Evolutionary conservation across 129 eudicot genomes (phyloP), one percentile per base, ranked within the genome.

Genomic region (Apium graveolens): DNA sequence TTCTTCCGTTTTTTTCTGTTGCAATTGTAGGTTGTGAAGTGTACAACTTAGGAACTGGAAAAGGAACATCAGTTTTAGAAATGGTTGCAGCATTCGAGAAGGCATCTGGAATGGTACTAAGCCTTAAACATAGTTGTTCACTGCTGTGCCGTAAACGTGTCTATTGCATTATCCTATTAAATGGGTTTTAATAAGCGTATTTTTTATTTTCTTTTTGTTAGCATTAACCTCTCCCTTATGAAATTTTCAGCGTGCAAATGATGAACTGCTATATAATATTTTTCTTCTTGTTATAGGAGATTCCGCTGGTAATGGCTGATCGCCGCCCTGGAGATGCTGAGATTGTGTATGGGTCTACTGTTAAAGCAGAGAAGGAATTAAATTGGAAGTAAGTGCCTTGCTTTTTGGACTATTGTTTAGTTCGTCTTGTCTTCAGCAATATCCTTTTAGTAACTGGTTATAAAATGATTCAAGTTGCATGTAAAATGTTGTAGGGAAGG

Each of bases 241-340:
- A 12, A 27, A 18, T 73, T 44, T 1, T 26, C 12, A 31, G 77
- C 17, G 9, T 11, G 24, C 18, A 27, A 31, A 27, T 7, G 12
- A 18, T 8, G 17, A 73, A 16, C 76, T 77, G 55, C 75, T 26
- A 39, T 20, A 21, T 45, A 60, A 17, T 53, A 27, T 46, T 42
- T 37, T 68, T n/a, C 26, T 41, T 48, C 32, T 77, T 73, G 18
- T 75, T 80, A 3, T 79, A 96, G 99, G 82, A 92, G 90, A 92
- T 96, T 83, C 99, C 97, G 60, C 72, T 96, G 81, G 84, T 79
- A 73, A 82, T 74, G 68, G 84, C 97, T 82, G 96, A 60, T 73
- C 79, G 99, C 81, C 93, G 99, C 24, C 92, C 99, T 77, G 99
- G 99, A 68, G 99, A 95, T 89, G 93, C 92, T 71, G 97, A 92